These are phyloP conservation scores for Aspergillus transmontanensis DNA, from an alignment of 2,329 filamentous ascomycete species.

Conservation along the genomic window DNA sequence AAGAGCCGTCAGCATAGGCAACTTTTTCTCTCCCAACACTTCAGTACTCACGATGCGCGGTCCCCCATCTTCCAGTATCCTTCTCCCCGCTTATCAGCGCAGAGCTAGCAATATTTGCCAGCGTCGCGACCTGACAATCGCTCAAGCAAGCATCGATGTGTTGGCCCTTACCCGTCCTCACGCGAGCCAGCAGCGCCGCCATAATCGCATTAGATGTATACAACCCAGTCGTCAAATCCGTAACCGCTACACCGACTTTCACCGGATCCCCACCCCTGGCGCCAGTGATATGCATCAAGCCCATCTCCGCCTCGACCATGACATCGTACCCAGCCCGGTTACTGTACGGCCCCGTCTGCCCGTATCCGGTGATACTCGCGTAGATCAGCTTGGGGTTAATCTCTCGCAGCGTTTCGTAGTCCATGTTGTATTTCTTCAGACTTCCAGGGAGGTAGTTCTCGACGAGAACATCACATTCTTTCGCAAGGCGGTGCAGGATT, in stretches of 20 bases:
- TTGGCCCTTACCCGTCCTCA: conserved; percentile 76
- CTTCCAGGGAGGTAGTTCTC: conserved; percentile 95
- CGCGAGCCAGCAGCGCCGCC: conserved; percentile 81
- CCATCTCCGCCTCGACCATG: conserved; percentile 98
- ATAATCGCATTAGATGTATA: conserved; percentile 96
- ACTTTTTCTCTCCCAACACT: not conserved
- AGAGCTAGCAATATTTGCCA: conserved; percentile 94
- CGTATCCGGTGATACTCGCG: conserved; percentile 94
- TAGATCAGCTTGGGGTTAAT: conserved; percentile 90
- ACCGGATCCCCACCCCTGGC: conserved; percentile 84
- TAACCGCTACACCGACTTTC: conserved; percentile 96
- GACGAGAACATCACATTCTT: conserved; percentile 86
- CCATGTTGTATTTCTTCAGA: conserved; percentile 86
- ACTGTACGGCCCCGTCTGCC: conserved; percentile 89
- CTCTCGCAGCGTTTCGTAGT: conserved; percentile 76
- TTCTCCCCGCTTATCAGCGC: conserved; percentile 84
- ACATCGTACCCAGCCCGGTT: conserved; percentile 93
- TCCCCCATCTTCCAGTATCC: conserved; percentile 91
- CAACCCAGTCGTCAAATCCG: conserved; percentile 89
- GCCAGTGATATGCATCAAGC: conserved; percentile 97
- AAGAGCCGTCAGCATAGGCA: conserved; percentile 27
- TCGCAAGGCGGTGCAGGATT: conserved; percentile 81
- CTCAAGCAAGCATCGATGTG: conserved; percentile 90
- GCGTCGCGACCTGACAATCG: conserved; percentile 90
- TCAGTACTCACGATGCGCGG: conserved; percentile 75